Evolutionary conservation across 169 alveolate genomes (phyloP).

Genomic region (Eimeria brunetti): DNA sequence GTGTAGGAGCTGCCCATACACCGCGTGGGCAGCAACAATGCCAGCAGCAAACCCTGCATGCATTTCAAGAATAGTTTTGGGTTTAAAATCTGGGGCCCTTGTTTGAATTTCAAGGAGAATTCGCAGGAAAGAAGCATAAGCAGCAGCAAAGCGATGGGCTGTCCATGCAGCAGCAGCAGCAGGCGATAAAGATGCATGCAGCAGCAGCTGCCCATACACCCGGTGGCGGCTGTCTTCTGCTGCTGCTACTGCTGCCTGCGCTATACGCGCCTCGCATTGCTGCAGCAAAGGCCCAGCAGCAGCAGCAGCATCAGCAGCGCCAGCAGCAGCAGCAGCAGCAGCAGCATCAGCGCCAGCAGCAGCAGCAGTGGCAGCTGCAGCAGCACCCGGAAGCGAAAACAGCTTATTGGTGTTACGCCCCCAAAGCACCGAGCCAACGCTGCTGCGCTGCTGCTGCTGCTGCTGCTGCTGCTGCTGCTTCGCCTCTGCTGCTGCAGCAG

Average conservation of each 20-base stretch:
- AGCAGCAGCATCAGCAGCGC: slow-evolving; percentile 72
- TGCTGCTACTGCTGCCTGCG: slow-evolving; percentile 66
- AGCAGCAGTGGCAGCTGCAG: background rate
- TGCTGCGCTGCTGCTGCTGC: background rate
- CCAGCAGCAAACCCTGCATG: slow-evolving; percentile 81
- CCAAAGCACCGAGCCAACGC: background rate
- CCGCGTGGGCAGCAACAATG: slow-evolving; percentile 2
- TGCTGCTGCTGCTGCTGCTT: background rate
- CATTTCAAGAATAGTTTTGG: slow-evolving; percentile 65
- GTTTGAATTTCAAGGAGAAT: slow-evolving; percentile 85
- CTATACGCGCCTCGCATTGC: slow-evolving; percentile 78
- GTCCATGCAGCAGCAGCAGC: slow-evolving; percentile 88
- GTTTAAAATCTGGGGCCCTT: slow-evolving; percentile 79
- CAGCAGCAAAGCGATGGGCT: slow-evolving; percentile 89
- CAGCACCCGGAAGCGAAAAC: slow-evolving; percentile 17
- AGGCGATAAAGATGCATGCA: slow-evolving; percentile 84
- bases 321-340: too few relatives aligned
- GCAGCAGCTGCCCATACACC: slow-evolving; percentile 24
- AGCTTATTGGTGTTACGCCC: slow-evolving; percentile 33
- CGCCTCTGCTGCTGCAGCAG: background rate
- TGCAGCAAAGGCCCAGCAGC: background rate
- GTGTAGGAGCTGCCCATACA: slow-evolving; percentile 32
- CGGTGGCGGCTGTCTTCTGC: slow-evolving; percentile 77
- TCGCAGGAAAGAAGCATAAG: slow-evolving; percentile 87
- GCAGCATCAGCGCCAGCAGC: too few relatives aligned